phyloP scores from a whole-genome alignment of 805 yeast species.

The Cephaloascus albidus region DNA sequence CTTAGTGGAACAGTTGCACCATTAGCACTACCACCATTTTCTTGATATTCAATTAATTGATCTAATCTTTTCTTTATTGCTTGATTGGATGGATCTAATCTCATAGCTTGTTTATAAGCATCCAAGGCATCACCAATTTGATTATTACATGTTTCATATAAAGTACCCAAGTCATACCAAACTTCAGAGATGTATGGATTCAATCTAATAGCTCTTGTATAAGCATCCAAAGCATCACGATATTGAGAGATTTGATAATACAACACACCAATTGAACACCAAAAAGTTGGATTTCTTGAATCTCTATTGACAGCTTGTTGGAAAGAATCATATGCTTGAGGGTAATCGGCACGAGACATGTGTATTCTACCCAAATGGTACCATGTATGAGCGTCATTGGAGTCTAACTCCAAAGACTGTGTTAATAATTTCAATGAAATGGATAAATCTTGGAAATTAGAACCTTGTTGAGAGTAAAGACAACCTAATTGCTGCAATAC shows the following conservation, averaged over 20 bases:
- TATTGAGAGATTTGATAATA: constrained; percentile 95
- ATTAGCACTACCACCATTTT: constrained; percentile 61
- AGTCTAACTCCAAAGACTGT: constrained; percentile 84
- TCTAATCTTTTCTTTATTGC: constrained; percentile 91
- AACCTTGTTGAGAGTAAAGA: constrained; percentile 70
- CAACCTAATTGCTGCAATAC: constrained; percentile 95
- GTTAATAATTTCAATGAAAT: constrained; percentile 73
- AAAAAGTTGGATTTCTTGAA: constrained; percentile 93
- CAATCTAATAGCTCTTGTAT: constrained; percentile 90
- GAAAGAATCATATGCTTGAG: constrained; percentile 95
- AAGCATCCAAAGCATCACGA: constrained; percentile 95
- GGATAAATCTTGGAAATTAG: constrained; percentile 71
- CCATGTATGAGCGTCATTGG: constrained; percentile 94
- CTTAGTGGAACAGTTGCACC: constrained; percentile 66
- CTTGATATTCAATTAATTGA: constrained; percentile 66
- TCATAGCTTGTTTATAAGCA: constrained; percentile 94
- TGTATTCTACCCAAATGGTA: constrained; percentile 93
- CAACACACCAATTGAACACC: constrained; percentile 94
- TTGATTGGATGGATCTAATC: constrained; percentile 88
- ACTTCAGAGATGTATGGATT: constrained; percentile 96
- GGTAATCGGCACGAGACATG: constrained; percentile 91
- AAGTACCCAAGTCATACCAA: constrained; percentile 96
- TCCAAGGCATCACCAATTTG: constrained; percentile 92
- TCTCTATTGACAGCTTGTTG: constrained; percentile 98
- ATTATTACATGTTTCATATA: constrained; percentile 95